phyloP scores from a whole-genome alignment of 2,329 filamentous ascomycete species.

The Helotiales sp. region DNA sequence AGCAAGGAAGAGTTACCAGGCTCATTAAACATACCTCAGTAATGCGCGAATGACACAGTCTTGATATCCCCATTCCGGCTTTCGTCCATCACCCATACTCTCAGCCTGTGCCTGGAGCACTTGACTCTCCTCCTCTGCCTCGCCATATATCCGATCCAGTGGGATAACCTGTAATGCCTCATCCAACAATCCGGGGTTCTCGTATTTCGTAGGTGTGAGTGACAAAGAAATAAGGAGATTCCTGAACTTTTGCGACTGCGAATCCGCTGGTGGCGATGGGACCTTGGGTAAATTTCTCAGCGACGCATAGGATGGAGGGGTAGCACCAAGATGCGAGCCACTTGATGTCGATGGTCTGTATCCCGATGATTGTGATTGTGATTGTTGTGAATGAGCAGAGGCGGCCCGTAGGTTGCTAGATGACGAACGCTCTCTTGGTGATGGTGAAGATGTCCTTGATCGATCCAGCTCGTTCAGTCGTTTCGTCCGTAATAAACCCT shows the following conservation, averaged over 20 bases:
- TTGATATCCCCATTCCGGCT: constrained; percentile 94
- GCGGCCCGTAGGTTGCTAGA: constrained; percentile 53
- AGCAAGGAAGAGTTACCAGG: constrained; percentile 13
- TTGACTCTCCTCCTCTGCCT: constrained; percentile 92
- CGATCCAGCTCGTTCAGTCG: constrained; percentile 81
- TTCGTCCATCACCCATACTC: constrained; percentile 79
- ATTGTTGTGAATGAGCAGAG: constrained; percentile 40
- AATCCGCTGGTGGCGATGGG: constrained; percentile 77
- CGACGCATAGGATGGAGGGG: constrained; percentile 64
- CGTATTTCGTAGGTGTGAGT: constrained; percentile 88
- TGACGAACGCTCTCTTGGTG: constrained; percentile 56
- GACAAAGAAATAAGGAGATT: constrained; percentile 86
- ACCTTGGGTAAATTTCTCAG: constrained; percentile 69
- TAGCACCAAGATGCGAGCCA: constrained; percentile 42
- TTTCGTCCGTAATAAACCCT: constrained; percentile 83
- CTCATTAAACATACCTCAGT: constrained; percentile 65
- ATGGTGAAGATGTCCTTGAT: constrained; percentile 63
- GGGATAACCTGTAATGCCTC: constrained; percentile 88
- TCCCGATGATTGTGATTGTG: constrained; percentile 39
- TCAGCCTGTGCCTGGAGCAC: constrained; percentile 86
- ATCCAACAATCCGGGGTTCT: constrained; percentile 93
- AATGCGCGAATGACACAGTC: constrained; percentile 93
- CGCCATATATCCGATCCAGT: constrained; percentile 86
- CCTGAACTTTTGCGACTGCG: constrained; percentile 73
- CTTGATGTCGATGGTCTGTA: constrained; percentile 55